phyloP scores from a whole-genome alignment of 306 rosid species.

The Citrullus amarus region DNA sequence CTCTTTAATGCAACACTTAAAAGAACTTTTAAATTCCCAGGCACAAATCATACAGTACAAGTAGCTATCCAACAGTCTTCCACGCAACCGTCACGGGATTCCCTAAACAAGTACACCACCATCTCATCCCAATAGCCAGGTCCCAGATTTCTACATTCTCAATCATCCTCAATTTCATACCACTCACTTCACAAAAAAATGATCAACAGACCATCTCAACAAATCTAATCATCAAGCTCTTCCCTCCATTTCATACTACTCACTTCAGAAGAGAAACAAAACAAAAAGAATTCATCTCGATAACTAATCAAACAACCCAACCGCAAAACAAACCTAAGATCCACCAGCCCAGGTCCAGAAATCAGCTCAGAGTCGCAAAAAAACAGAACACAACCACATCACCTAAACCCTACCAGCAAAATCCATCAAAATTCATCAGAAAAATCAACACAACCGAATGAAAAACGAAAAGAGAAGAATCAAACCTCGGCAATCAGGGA shows the following conservation, averaged over 20 bases:
- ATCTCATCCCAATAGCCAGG: neutral
- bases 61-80: neutral
- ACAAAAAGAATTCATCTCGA: neutral
- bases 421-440: neutral
- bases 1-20: neutral
- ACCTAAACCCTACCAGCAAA: neutral
- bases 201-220: neutral
- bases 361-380: neutral
- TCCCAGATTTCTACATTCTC: neutral
- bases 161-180: neutral
- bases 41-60: neutral
- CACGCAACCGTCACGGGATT: neutral
- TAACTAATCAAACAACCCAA: neutral
- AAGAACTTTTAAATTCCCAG: neutral
- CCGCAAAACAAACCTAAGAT: neutral
- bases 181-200: neutral
- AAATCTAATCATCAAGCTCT: neutral
- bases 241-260: neutral
- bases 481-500: slow-evolving; percentile 76
- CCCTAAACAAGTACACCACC: neutral
- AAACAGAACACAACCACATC: neutral
- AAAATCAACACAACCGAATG: neutral
- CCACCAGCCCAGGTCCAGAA: neutral
- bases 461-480: neutral
- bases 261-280: neutral